Evolutionary conservation across 441 rosid species (phyloP).

Genomic region (Eutrema salsugineum): DNA sequence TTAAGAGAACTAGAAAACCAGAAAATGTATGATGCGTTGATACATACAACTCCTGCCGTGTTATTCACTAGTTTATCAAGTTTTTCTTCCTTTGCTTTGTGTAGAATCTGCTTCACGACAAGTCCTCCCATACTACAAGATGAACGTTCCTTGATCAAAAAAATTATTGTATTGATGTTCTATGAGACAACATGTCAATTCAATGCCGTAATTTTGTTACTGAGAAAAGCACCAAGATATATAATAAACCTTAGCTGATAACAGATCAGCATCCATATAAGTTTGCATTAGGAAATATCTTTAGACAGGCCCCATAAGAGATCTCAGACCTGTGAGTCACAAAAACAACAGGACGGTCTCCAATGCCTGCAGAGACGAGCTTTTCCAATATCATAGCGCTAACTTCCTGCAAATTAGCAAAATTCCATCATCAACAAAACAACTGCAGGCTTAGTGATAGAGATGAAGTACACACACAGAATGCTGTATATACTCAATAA

Average conservation of each 20-base stretch:
- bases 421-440: slow-evolving; percentile 3
- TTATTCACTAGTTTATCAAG: slow-evolving; percentile 73
- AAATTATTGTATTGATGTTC: slow-evolving; percentile 12
- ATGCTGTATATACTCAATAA: neutral
- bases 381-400: slow-evolving; percentile 76
- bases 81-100: slow-evolving; percentile 83
- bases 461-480: neutral
- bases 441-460: neutral
- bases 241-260: neutral
- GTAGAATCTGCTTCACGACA: slow-evolving; percentile 92
- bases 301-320: neutral
- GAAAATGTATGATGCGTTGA: neutral
- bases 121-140: slow-evolving; percentile 95
- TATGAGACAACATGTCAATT: neutral
- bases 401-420: slow-evolving; percentile 66
- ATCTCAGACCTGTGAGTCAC: slow-evolving; percentile 87
- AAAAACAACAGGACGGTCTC: slow-evolving; percentile 92
- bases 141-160: slow-evolving; percentile 4
- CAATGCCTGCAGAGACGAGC: slow-evolving; percentile 94
- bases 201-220: neutral
- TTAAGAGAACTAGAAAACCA: neutral
- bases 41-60: slow-evolving; percentile 87
- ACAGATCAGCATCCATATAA: neutral
- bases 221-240: neutral
- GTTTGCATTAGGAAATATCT: neutral